Evolutionary conservation across 805 yeast species (phyloP), one percentile per base, ranked within the genome.

Genomic region (Candida michaelii): DNA sequence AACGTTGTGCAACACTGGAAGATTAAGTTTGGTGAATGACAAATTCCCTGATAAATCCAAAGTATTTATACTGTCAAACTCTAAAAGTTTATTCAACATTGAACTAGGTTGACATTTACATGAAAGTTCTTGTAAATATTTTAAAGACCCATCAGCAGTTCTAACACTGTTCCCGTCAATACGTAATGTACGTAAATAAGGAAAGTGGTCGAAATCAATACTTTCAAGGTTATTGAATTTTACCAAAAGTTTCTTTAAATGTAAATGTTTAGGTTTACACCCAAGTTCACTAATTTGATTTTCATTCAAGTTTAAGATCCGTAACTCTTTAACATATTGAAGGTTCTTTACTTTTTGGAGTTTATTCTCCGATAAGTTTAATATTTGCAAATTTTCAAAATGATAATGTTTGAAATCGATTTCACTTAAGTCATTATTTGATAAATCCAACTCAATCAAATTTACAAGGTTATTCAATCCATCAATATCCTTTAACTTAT

Each of bases 301-400:
- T 11, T 69, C 73, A 42, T 70, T 71, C 29, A 65, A 55, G 27
- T 75, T 69, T 31, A 78, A 54, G 5, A 66, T 53, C 14, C 71
- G 50, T 44, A 78, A 55, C 16, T 53, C 53, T 1, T 64, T 57
- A 27, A 73, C 50, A 5, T 47, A 44, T 15, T 70, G 73, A 7
- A 77, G 39, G 4, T 74, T 73, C 0, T 15, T 14, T 2, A 78
- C 42, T 1, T 46, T 31, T 3, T 51, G 42, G 12, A 78, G 50
- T n/a, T 51, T 51, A 50, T 78, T 78, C 13, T 67, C 72, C 13
- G 73, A 64, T 32, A 77, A 35, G 18, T 67, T 62, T 42, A 78
- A 49, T 23, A 70, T 75, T 49, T 76, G 74, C 25, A 78, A 55
- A 41, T 65, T 62, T 34, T 63, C 59, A 18, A 77, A 53, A 4